Evolutionary conservation across 441 rosid genomes (phyloP).

Genomic region (Hura crepitans): DNA sequence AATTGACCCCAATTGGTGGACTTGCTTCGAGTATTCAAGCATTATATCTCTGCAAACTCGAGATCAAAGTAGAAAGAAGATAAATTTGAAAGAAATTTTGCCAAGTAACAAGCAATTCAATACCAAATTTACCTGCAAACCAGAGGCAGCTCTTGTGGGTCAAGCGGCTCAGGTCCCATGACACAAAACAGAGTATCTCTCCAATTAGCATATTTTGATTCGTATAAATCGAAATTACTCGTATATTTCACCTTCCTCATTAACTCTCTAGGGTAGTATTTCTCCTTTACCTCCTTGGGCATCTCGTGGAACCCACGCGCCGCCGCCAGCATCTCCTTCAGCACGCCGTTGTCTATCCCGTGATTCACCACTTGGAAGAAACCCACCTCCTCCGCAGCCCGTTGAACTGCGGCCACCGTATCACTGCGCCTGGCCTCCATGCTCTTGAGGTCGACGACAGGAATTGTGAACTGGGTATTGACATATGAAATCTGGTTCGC

Average conservation of each 20-base stretch:
- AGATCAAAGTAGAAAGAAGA: background rate
- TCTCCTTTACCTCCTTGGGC: slow-evolving; percentile 26
- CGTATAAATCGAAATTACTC: slow-evolving; percentile 32
- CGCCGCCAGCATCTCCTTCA: slow-evolving; percentile 29
- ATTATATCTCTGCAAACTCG: slow-evolving; percentile 24
- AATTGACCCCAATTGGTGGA: slow-evolving; percentile 14
- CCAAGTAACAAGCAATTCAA: background rate
- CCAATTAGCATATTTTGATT: slow-evolving; percentile 31
- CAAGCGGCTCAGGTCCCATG: slow-evolving; percentile 25
- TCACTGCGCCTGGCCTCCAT: background rate
- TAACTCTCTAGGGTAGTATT: slow-evolving; percentile 29
- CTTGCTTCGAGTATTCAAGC: slow-evolving; percentile 24
- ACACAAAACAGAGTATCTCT: slow-evolving; percentile 28
- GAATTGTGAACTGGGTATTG: slow-evolving; percentile 15
- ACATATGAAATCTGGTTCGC: background rate
- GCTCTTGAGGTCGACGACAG: slow-evolving; percentile 27
- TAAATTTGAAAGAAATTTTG: background rate
- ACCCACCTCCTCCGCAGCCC: slow-evolving; percentile 36
- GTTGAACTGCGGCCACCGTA: slow-evolving; percentile 12
- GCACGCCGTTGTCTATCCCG: slow-evolving; percentile 20
- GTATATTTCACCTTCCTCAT: slow-evolving; percentile 22
- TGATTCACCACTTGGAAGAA: slow-evolving; percentile 51
- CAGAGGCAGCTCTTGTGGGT: slow-evolving; percentile 27
- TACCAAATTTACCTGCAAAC: slow-evolving; percentile 24
- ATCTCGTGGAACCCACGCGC: slow-evolving; percentile 33